These are phyloP conservation scores for Pichia thaimueangensis DNA, from an alignment of 805 yeast species.

Conservation along the genomic window DNA sequence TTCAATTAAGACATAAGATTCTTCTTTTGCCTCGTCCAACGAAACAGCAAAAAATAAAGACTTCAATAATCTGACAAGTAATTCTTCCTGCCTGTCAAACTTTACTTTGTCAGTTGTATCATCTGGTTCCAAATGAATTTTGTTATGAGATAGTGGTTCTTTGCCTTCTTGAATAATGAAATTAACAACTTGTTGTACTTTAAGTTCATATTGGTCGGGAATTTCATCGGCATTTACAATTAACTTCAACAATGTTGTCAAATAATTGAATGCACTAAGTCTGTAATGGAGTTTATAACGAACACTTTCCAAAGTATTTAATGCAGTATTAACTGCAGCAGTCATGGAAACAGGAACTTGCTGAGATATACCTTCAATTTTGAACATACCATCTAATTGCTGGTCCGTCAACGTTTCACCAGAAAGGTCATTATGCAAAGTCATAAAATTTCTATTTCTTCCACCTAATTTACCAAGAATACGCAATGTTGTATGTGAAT, in stretches of 20 bases:
- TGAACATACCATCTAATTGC: slow-evolving; percentile 61
- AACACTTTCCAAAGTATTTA: slow-evolving; percentile 66
- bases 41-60: slow-evolving; percentile 72
- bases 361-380: slow-evolving; percentile 58
- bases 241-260: slow-evolving; percentile 59
- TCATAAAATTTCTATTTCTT: slow-evolving; percentile 79
- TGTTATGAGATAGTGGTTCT: slow-evolving; percentile 18
- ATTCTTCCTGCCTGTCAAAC: slow-evolving; percentile 55
- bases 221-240: slow-evolving; percentile 53
- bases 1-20: slow-evolving; percentile 55
- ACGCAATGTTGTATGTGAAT: slow-evolving; percentile 88
- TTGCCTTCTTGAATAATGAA: slow-evolving; percentile 32
- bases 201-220: slow-evolving; percentile 37
- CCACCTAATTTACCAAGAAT: slow-evolving; percentile 96
- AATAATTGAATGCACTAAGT: slow-evolving; percentile 68
- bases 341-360: slow-evolving; percentile 72
- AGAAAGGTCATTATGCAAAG: slow-evolving; percentile 63
- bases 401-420: slow-evolving; percentile 50
- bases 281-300: slow-evolving; percentile 60
- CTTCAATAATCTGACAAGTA: slow-evolving; percentile 59
- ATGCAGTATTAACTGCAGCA: slow-evolving; percentile 75
- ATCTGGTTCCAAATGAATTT: slow-evolving; percentile 30
- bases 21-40: slow-evolving; percentile 61
- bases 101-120: slow-evolving; percentile 42
- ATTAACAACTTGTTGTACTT: slow-evolving; percentile 45